Conservation (phyloP, 2,329 filamentous ascomycete genomes). For the Fusarium albosuccineum region DNA sequence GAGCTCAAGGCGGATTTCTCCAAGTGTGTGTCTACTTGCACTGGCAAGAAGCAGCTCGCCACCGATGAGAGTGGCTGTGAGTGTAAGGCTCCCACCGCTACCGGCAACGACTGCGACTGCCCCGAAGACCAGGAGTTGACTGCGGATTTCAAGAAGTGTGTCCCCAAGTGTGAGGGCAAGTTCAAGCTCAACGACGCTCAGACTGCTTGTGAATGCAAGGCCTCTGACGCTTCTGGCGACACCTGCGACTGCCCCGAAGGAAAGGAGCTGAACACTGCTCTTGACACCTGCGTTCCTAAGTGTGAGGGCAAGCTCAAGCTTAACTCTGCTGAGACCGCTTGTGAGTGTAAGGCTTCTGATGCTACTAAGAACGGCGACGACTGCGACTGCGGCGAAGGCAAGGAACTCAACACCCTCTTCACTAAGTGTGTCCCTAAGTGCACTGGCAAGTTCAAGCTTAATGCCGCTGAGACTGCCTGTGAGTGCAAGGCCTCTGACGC, state of each 20-base stretch:
- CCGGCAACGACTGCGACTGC: not conserved
- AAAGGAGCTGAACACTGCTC: not conserved
- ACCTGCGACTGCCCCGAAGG: not conserved
- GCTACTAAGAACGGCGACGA: not conserved
- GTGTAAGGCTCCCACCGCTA: not conserved
- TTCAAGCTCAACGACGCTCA: not conserved
- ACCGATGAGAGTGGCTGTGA: not conserved
- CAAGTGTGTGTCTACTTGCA: too few relatives aligned
- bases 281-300: constrained; percentile 5
- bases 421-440: too few relatives aligned
- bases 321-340: not conserved
- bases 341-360: not conserved
- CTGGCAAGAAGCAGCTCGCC: not conserved
- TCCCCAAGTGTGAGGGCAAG: not conserved
- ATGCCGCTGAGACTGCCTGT: not conserved
- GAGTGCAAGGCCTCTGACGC: not conserved
- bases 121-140: not conserved
- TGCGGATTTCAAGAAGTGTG: not conserved
- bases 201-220: too few relatives aligned
- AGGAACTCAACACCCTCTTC: too few relatives aligned
- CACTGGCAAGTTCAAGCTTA: not conserved
- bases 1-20: too few relatives aligned
- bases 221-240: too few relatives aligned
- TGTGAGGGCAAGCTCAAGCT: not conserved
- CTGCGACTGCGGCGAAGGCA: not conserved